Conservation (phyloP, 1,284 basidiomycete genomes). For the Sanghuangporus sanghuang region DNA sequence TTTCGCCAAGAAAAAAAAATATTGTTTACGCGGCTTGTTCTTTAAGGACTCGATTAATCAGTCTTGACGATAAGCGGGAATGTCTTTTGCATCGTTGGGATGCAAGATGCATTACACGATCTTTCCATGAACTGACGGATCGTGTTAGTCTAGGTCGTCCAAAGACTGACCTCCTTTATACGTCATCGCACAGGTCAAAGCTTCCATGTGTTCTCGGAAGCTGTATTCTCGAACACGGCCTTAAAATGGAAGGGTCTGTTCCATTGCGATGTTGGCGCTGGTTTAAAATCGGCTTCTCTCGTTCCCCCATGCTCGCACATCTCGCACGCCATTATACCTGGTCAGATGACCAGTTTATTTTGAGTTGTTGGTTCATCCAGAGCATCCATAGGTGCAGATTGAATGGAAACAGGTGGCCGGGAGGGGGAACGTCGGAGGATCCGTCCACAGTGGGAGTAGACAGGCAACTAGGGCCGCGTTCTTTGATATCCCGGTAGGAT, state of each 20-base stretch:
- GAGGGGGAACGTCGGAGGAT: constrained; percentile 13
- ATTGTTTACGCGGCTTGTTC: not conserved
- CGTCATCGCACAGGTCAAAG: not conserved
- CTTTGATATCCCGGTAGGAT: constrained; percentile 1
- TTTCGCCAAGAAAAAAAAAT: not conserved
- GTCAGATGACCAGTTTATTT: constrained; percentile 9
- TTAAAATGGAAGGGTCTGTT: not conserved
- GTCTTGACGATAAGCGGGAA: not conserved
- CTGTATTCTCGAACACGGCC: not conserved
- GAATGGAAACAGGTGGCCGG: not conserved
- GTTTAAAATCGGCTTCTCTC: not conserved
- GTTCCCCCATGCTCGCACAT: not conserved
- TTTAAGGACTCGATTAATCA: not conserved
- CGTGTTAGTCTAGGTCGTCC: not conserved
- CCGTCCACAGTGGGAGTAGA: not conserved
- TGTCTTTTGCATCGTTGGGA: not conserved
- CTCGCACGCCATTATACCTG: not conserved
- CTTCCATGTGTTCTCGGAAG: not conserved
- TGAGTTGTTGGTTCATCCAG: not conserved
- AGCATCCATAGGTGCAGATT: not conserved
- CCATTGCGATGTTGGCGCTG: not conserved
- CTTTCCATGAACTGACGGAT: not conserved
- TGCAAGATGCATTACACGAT: too few species aligned
- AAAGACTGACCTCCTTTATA: not conserved
- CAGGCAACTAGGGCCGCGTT: not conserved